phyloP scores from a whole-genome alignment of 192 early-diverging fungal genomes.

The Linnemannia zychae region DNA sequence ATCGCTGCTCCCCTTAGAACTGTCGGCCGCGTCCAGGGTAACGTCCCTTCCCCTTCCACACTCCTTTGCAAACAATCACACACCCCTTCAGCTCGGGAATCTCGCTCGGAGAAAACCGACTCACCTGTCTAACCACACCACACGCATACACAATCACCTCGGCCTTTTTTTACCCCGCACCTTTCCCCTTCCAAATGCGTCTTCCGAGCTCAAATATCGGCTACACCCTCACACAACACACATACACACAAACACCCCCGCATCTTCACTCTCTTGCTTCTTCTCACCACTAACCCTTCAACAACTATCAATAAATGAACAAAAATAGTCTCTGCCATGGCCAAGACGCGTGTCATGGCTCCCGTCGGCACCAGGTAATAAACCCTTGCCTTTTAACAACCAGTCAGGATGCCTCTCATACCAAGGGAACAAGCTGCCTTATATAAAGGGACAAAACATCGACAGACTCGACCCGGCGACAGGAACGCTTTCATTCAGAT shows the following conservation, averaged over 20 bases:
- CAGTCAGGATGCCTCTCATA: not conserved
- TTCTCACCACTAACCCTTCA: not conserved
- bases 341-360: constrained; percentile 44
- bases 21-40: constrained; percentile 49
- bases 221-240: not conserved
- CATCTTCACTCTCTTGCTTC: not conserved
- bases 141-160: not conserved
- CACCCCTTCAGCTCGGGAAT: not conserved
- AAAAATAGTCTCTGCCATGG: constrained; percentile 29
- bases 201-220: not conserved
- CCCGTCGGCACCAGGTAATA: constrained; percentile 49
- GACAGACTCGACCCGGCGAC: not conserved
- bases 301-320: not conserved
- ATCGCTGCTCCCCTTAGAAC: constrained; percentile 41
- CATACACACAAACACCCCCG: not conserved
- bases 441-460: not conserved
- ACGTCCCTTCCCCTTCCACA: constrained; percentile 4
- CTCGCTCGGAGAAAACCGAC: not conserved
- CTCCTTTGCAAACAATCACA: not conserved
- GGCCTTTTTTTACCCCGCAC: constrained; percentile 22
- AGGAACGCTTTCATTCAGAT: not conserved
- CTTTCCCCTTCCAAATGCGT: not conserved
- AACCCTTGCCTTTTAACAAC: not conserved
- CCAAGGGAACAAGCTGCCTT: not conserved
- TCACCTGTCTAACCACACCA: no score